Percentiles rank a stretch among this genome's conserved stretches.
phyloP scores from a whole-genome alignment of 495 filamentous ascomycete genomes.

The Mytilinidion resinicola region DNA sequence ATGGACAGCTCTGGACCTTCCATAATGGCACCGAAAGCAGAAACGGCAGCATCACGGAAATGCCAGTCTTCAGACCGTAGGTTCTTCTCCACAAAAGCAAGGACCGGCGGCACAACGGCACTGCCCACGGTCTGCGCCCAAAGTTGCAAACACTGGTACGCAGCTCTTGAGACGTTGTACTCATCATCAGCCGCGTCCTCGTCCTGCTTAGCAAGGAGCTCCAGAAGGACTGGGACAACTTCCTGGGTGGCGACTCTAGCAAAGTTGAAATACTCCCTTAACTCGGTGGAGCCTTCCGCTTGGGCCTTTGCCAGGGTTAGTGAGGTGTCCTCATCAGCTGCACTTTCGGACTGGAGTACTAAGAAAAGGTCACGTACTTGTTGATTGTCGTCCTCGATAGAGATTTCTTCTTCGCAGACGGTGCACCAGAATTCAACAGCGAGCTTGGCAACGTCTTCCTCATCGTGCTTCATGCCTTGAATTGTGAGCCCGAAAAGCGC shows the following conservation, averaged over 20 bases:
- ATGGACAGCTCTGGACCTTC: conserved; percentile 88
- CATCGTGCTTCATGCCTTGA: conserved; percentile 94
- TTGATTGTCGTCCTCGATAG: conserved; percentile 93
- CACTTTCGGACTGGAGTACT: background rate
- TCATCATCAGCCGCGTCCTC: conserved; percentile 95
- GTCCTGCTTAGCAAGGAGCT: conserved; percentile 89
- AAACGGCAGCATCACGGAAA: conserved; percentile 86
- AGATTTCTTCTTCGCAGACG: conserved; percentile 95
- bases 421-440: conserved; percentile 99
- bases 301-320: conserved; percentile 32
- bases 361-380: conserved; percentile 47
- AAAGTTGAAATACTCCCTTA: conserved; percentile 89
- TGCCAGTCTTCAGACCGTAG: conserved; percentile 89
- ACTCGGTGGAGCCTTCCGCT: conserved; percentile 67
- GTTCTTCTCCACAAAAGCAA: conserved; percentile 85
- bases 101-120: conserved; percentile 72
- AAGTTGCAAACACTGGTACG: conserved; percentile 93
- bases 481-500: conserved; percentile 97
- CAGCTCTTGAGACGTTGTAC: conserved; percentile 90
- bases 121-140: conserved; percentile 85
- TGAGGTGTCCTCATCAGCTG: background rate
- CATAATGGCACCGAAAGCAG: conserved; percentile 99
- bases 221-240: conserved; percentile 84
- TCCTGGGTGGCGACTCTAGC: conserved; percentile 80
- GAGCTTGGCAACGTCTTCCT: conserved; percentile 96